Evolutionary conservation across 83 land plant genomes (phyloP), one percentile per base, ranked within the genome.

Genomic region (Isoetes engelmannii): DNA sequence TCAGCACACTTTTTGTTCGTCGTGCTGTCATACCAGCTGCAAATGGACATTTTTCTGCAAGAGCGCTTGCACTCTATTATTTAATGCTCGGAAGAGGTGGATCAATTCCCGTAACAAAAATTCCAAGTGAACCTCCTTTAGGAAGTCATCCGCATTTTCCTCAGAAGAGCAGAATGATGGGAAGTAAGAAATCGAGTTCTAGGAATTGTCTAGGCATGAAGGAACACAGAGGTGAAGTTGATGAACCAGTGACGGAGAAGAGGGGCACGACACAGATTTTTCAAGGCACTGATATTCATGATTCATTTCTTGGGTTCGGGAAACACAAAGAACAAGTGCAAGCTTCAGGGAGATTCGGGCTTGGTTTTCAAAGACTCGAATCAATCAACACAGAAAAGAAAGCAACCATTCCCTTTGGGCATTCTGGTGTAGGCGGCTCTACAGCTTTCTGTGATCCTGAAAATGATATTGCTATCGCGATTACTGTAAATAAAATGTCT

Each of bases 41-140:
- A 44, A 92, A 92, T 84, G 96, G 96, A 4, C 98, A 92, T 74
- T 92, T 94, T 77, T 92, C 98, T 12, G 98, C 98, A 12, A 92
- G 98, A 68, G 98, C 98, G 49, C 69, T 92, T 65, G 98, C 98
- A 17, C 87, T 95, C 18, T 92, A 87, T 63, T 92, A 92, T 83
- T 92, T 92, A 46, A 77, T 88, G 56, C 83, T 92, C 37, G 96
- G 75, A 42, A 7, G 7, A 13, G 76, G 79, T n/a, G 84, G 82
- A 37, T 88, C 94, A 5, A 45, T 72, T 5, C 55, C 13, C 15
- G 65, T 84, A 20, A 91, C 97, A n/a, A 77, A 87, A 0, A 73
- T 68, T 21, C 80, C 89, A 57, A 83, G 86, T 54, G 75, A 84
- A 55, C 87, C 83, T 5, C 84, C 78, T 2, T 83, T 92, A 47